Percentiles rank a stretch among this genome's conserved stretches.
Conservation (phyloP, 495 filamentous ascomycete genomes). For the Podospora anserina region DNA sequence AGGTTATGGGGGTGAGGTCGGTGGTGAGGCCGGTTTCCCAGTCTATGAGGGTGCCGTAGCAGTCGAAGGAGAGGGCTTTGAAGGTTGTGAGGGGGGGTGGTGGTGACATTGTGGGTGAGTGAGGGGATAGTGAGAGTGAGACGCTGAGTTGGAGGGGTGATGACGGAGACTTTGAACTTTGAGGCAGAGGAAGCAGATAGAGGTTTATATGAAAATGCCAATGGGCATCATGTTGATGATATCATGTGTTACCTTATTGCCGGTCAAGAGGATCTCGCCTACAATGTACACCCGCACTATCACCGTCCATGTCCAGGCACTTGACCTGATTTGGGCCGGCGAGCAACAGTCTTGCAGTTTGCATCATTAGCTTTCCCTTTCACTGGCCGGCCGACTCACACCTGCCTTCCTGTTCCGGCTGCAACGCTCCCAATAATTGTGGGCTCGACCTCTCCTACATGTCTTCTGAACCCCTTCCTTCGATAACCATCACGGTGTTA, state of each 20-base stretch:
- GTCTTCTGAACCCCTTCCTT: not conserved
- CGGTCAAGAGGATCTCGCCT: not conserved
- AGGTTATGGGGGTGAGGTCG: conserved; percentile 41
- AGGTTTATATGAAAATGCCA: not conserved
- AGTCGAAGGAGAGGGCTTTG: conserved; percentile 67
- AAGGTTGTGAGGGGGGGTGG: conserved; percentile 30
- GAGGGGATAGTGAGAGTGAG: not conserved
- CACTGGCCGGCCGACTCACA: not conserved
- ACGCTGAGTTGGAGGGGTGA: not conserved
- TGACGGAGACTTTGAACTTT: too few relatives aligned
- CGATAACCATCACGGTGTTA: not conserved
- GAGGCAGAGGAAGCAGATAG: not conserved
- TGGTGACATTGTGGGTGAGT: conserved; percentile 10
- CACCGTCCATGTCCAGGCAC: not conserved
- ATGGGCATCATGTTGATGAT: not conserved
- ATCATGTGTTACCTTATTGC: not conserved
- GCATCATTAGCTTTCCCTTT: not conserved
- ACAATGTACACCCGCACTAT: not conserved
- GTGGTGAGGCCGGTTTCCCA: conserved; percentile 53
- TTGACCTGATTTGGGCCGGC: not conserved
- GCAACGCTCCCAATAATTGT: not conserved
- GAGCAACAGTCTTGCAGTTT: not conserved
- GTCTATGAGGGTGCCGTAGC: conserved; percentile 81
- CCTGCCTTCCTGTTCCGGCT: not conserved
- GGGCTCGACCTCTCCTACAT: not conserved